Conservation (phyloP, 1,284 basidiomycete genomes). For the Volvariella surrecta region DNA sequence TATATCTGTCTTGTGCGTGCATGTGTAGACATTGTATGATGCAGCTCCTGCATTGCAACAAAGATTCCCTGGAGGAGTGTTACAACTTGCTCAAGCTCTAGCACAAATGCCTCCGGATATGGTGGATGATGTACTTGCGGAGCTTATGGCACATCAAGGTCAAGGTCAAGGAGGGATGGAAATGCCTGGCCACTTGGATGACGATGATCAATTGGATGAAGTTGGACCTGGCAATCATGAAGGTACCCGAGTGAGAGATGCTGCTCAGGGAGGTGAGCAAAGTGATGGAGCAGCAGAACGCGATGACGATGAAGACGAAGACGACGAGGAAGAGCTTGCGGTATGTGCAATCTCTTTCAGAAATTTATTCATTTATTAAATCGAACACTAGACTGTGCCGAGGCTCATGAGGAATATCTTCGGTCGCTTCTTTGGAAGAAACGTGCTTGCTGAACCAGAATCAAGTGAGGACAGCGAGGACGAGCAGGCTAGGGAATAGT, state of each 20-base stretch:
- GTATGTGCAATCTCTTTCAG: constrained; percentile 26
- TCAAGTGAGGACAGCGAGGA: no score
- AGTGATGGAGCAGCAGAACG: constrained; percentile 16
- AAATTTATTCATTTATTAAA: neutral
- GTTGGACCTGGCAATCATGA: constrained; percentile 8
- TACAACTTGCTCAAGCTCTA: constrained; percentile 53
- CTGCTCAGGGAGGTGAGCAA: constrained; percentile 11
- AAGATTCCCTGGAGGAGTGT: constrained; percentile 55
- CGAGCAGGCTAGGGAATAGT: no score
- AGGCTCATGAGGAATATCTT: no score
- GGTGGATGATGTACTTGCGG: constrained; percentile 37
- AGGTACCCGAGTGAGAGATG: constrained; percentile 7
- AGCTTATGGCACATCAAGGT: constrained; percentile 38
- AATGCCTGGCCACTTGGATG: constrained; percentile 3
- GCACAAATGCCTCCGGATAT: constrained; percentile 50
- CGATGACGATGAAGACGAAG: constrained; percentile 23
- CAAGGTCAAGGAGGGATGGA: constrained; percentile 16
- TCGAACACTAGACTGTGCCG: no score
- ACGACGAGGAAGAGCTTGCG: constrained; percentile 32
- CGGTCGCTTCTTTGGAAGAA: no score
- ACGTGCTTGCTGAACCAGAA: no score
- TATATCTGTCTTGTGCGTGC: no score
- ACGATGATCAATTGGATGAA: no score
- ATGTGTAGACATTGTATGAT: constrained; percentile 39
- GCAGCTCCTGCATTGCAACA: constrained; percentile 40